These are phyloP conservation scores for Coemansia asiatica DNA, from an alignment of 192 early-diverging fungal genomes.

Conservation along the genomic window DNA sequence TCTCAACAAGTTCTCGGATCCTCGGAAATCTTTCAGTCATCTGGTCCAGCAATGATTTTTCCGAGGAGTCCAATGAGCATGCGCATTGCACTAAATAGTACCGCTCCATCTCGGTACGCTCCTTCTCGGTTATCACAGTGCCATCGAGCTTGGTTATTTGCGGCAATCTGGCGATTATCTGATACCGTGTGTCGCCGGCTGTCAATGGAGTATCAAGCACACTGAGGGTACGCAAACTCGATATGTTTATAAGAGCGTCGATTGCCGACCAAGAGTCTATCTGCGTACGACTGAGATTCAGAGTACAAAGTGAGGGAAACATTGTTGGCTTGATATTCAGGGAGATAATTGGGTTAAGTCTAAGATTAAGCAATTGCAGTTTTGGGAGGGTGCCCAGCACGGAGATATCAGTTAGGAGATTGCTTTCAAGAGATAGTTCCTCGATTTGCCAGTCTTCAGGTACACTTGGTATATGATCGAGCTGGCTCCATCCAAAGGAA, in stretches of 20 bases:
- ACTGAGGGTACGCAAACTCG: slow-evolving; percentile 8
- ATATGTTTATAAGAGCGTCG: neutral
- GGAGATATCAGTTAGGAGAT: slow-evolving; percentile 19
- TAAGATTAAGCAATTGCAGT: slow-evolving; percentile 21
- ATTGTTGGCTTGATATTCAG: neutral
- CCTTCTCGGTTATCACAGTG: slow-evolving; percentile 13
- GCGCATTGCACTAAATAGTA: slow-evolving; percentile 33
- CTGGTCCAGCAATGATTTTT: neutral
- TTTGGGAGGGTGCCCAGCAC: slow-evolving; percentile 7
- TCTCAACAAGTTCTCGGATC: slow-evolving; percentile 12
- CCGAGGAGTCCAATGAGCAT: neutral
- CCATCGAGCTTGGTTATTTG: slow-evolving; percentile 31
- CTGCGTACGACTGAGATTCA: slow-evolving; percentile 30
- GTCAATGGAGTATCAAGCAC: slow-evolving; percentile 11
- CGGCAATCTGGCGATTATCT: slow-evolving; percentile 20
- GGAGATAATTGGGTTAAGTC: slow-evolving; percentile 19
- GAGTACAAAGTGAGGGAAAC: slow-evolving; percentile 8
- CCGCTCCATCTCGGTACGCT: slow-evolving; percentile 53
- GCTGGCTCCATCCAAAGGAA: slow-evolving; percentile 30
- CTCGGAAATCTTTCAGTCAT: slow-evolving; percentile 18
- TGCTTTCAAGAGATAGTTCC: slow-evolving; percentile 36
- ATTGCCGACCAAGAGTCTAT: slow-evolving; percentile 10
- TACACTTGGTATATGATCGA: neutral
- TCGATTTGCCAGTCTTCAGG: slow-evolving; percentile 1
- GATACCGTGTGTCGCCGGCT: slow-evolving; percentile 1